These are phyloP conservation scores for Chalciporus chontae DNA, from an alignment of 768 basidiomycete genomes.

Conservation along the genomic window DNA sequence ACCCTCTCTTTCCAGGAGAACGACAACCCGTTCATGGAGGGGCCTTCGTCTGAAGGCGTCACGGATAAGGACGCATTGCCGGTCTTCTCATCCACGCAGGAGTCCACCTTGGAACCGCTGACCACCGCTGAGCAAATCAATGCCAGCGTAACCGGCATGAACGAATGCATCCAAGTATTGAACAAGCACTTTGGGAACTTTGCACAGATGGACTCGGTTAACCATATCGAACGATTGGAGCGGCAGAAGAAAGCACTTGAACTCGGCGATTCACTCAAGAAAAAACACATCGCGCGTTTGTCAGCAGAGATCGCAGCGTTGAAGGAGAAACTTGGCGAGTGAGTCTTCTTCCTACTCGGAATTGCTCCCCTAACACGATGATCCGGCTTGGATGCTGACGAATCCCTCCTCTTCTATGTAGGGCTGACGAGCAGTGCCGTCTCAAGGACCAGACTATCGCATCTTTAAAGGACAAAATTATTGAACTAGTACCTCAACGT, in stretches of 20 bases:
- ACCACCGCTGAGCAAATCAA: constrained; percentile 26
- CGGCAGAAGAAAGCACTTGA: constrained; percentile 35
- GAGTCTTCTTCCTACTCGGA: neutral
- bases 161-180: neutral
- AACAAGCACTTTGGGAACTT: constrained; percentile 8
- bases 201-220: constrained; percentile 13
- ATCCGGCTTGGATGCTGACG: neutral
- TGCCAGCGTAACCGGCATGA: constrained; percentile 1
- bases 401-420: neutral
- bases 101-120: neutral
- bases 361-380: neutral
- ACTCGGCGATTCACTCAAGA: constrained; percentile 34
- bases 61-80: neutral
- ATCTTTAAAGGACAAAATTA: neutral
- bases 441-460: constrained; percentile 2
- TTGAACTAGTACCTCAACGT: neutral
- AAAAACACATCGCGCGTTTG: constrained; percentile 13
- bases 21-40: constrained; percentile 18
- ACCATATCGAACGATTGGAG: constrained; percentile 38
- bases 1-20: constrained; percentile 5
- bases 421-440: constrained; percentile 2
- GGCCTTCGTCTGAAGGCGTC: neutral
- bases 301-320: constrained; percentile 3
- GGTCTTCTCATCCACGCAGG: neutral
- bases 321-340: constrained; percentile 1